Base-by-base conservation (phyloP, 768 basidiomycete species). In the Suillus occidentalis region DNA sequence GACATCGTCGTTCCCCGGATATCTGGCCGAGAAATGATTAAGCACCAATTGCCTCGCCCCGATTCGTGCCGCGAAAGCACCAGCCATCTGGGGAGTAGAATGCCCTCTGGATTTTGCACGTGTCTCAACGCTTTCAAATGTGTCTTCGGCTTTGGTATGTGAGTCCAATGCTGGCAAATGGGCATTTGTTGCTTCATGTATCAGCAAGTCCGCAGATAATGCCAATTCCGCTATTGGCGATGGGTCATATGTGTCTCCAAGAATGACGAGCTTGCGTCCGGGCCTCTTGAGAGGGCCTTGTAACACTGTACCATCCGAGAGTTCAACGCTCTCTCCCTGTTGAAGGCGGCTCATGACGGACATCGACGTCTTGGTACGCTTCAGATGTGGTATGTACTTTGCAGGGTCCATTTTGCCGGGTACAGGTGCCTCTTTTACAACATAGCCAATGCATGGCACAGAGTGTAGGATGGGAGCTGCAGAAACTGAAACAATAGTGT, bases 161-260 rank as follows among this genome's bases (percentile, higher is more conserved):
- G 77, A 72, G 67, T 91, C 88, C 65, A 92, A 74, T 4, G 82
- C 84, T 2, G 87, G 89, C 4, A 97, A 77, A 77, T 90, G 86
- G 2, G 94, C 91, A 72, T 96, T 97, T 10, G 94, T 97, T 12
- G 92, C 91, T 77, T 97, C 95, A 71, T 97, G 95, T 37, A 97
- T 81, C 36, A 96, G 78, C 50, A 96, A 67, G 66, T 94, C 90
- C 37, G 89, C 85, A 61, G 85, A 86, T 72, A 76, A 73, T 22
- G 90, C 90, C 9, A 94, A 74, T 10, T 78, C 75, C 25, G 78
- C 79, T 43, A 91, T 89, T 5, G 85, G 79, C n/a, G 87, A 87
- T 6, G 90, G 90, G 74, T 97, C 88, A 72, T 83, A 88, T 6
- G 94, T 95, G 69, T 96, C 95, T 0, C 95, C 95, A 42, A 96